phyloP scores from a whole-genome alignment of 75 land plant species.

The Pinus albicaulis region DNA sequence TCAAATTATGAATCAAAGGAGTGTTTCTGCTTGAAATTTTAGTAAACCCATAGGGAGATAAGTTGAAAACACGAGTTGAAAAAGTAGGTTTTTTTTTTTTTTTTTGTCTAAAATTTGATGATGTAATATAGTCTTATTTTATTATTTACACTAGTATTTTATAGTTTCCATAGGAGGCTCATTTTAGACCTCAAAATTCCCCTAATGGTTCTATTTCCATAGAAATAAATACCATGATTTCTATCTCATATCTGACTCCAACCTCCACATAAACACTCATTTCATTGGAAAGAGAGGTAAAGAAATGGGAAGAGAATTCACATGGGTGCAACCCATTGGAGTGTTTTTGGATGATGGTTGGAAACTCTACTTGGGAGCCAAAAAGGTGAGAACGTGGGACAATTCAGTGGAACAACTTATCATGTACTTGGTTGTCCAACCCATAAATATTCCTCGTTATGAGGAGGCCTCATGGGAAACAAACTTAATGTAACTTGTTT shows the following conservation, averaged over 20 bases:
- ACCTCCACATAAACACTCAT: constrained; percentile 25
- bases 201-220: constrained; percentile 38
- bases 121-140: no score
- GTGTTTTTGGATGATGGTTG: constrained; percentile 8
- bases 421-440: constrained; percentile 19
- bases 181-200: no score
- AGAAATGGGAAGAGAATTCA: constrained; percentile 18
- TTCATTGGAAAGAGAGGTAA: constrained; percentile 33
- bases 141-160: no score
- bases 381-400: constrained; percentile 20
- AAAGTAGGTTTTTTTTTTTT: no score
- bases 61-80: no score
- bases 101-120: no score
- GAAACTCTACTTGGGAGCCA: constrained; percentile 15
- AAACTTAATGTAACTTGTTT: constrained; percentile 5
- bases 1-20: no score
- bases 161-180: no score
- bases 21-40: no score
- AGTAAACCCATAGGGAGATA: no score
- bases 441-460: neutral
- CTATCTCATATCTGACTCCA: constrained; percentile 16
- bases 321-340: constrained; percentile 25
- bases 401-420: constrained; percentile 8
- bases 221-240: constrained; percentile 18
- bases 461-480: neutral